Conservation (phyloP, 2,329 filamentous ascomycete species). For the Diaporthe humulicola region DNA sequence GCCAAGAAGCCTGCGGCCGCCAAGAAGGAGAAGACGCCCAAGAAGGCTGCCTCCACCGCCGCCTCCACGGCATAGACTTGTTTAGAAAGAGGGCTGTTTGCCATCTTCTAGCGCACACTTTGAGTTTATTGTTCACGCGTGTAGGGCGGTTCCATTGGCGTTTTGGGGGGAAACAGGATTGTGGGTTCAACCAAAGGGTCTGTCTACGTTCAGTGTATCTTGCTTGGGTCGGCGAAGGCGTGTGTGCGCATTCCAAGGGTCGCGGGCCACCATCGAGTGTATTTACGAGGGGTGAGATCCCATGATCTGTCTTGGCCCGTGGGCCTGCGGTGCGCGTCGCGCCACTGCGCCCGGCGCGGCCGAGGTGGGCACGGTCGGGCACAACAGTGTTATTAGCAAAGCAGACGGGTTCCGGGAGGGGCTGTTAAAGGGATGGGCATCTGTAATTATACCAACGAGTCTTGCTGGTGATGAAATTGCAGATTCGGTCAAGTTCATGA, state of each 20-base stretch:
- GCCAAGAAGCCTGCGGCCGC: slow-evolving; percentile 56
- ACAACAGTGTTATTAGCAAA: slow-evolving; percentile 28
- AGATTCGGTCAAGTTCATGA: slow-evolving; percentile 13
- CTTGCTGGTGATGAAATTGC: slow-evolving; percentile 36
- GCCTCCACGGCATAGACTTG: slow-evolving; percentile 29
- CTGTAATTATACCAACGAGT: slow-evolving; percentile 53
- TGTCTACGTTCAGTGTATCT: slow-evolving; percentile 41
- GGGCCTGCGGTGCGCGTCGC: not conserved
- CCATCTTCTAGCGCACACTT: slow-evolving; percentile 44
- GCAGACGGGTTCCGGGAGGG: slow-evolving; percentile 26
- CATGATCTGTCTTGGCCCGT: slow-evolving; percentile 27
- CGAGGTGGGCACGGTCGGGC: slow-evolving; percentile 9
- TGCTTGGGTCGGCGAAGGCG: slow-evolving; percentile 37
- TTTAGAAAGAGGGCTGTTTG: slow-evolving; percentile 43
- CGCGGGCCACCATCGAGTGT: slow-evolving; percentile 46
- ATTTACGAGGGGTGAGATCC: slow-evolving; percentile 40
- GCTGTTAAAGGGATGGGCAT: slow-evolving; percentile 30
- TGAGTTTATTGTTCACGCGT: slow-evolving; percentile 49
- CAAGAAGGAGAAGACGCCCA: slow-evolving; percentile 61
- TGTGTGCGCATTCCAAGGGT: slow-evolving; percentile 24
- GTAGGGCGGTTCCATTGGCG: slow-evolving; percentile 49
- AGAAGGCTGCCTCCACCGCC: slow-evolving; percentile 46
- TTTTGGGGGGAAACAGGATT: slow-evolving; percentile 49
- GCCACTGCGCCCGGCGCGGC: slow-evolving; percentile 7
- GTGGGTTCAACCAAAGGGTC: slow-evolving; percentile 44